Evolutionary conservation across 108 stramenopile species (phyloP), one percentile per base, ranked within the genome.

Genomic region (Discostella stelligeroides): DNA sequence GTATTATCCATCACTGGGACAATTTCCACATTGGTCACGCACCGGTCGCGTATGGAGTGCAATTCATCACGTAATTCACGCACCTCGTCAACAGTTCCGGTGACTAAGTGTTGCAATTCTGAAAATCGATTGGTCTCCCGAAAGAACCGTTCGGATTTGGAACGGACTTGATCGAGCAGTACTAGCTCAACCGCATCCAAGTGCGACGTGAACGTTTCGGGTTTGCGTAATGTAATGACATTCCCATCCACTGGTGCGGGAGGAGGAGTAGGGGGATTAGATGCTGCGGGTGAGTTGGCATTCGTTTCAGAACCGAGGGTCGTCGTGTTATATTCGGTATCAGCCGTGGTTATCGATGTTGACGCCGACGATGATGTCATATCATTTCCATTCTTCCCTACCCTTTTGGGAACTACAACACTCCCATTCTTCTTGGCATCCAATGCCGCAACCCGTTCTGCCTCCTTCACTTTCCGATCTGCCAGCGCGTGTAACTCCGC

Each of bases 121-220:
- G 85, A 84, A 64, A 95, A 95, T 1, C 92, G 82, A 38, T 86
- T 88, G 7, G 91, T 92, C 73, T 95, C 95, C 23, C 91, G 87
- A 79, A 95, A 95, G 63, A 92, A 95, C 45, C 86, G 77, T 21
- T 64, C 71, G 12, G 83, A 83, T 68, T 91, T 88, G 45, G 85
- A 77, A 46, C 90, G 78, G 17, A 95, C 91, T 67, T 92, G 90
- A 24, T 95, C 79, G 34, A 91, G 73, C 43, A 95, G 56, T 9
- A 88, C 86, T 30, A 95, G 54, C 63, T 95, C 95, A 11, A 95
- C 88, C 27, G 63, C 61, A 60, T 95, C 95, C 54, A 95, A 68
- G 60, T 86, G 82, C n/a, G 63, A 37, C 6, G 88, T 82, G 56
- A 92, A 84, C 1, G 78, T 63, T 66, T 90, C 90, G 23, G 86